Evolutionary conservation across 78 protist genomes (phyloP), one percentile per base, ranked within the genome.

Genomic region (Capsaspora owczarzaki): DNA sequence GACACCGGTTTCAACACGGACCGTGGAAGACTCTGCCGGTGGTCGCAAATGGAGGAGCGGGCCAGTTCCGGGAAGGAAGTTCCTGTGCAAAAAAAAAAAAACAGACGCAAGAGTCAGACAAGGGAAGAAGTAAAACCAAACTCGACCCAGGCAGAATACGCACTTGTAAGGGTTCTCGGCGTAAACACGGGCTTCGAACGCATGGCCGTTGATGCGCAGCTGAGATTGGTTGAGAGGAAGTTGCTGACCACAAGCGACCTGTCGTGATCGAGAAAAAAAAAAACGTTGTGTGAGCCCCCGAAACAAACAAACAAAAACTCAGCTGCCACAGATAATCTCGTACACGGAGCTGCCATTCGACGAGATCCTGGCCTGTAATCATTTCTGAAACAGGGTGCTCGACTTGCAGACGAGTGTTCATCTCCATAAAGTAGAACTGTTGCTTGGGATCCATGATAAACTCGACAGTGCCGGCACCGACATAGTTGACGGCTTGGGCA

Each of bases 371-470:
- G 41, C 95, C 95, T 20, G 97, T 89, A 84, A 96, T 85, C 43
- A 69, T 69, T 33, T 69, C 76, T 56, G 85, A 49, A 82, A 97
- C 91, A 23, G 98, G 98, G 87, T 97, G 98, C 89, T 96, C 98
- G 40, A 96, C 99, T 83, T 95, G 99, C 69, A 97, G 90, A 37
- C 99, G 89, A 27, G 99, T 94, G 91, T 97, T 97, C 98, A 97
- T 96, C 74, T 97, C 99, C 76, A 97, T 86, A 77, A 97, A 97
- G 90, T 88, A 93, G 83, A 86, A 93, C 68, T 89, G 76, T 38
- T 81, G 43, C 49, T 41, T 19, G 12, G 75, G 33, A 71, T 96
- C 97, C 70, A 95, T 93, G 6, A 97, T 66, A 76, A 96, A 94
- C 90, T 97, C 99, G 10, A 97, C 98, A 20, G 99, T 97, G 37